phyloP scores from a whole-genome alignment of 2,329 filamentous ascomycete species.

The Xylaria sp. region DNA sequence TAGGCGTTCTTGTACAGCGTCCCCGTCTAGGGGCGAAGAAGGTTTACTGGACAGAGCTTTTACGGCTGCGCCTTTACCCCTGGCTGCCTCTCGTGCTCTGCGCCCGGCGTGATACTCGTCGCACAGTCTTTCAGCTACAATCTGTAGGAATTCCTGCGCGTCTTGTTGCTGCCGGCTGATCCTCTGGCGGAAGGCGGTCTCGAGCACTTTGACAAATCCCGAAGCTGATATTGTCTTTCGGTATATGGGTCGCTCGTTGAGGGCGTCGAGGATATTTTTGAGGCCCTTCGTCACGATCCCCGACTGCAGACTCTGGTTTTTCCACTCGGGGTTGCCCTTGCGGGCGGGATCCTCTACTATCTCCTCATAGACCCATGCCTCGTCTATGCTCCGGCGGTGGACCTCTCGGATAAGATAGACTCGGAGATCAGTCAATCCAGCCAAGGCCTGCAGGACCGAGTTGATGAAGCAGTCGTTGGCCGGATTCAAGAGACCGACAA shows the following conservation, averaged over 20 bases:
- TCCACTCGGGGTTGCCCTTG: conserved; percentile 62
- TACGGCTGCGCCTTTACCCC: conserved; percentile 46
- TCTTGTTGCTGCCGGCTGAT: conserved; percentile 97
- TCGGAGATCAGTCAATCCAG: conserved; percentile 87
- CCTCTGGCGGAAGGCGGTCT: conserved; percentile 86
- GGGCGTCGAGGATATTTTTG: conserved; percentile 89
- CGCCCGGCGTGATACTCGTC: conserved; percentile 93
- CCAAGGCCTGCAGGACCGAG: conserved; percentile 91
- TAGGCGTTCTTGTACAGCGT: conserved; percentile 49
- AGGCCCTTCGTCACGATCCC: conserved; percentile 86
- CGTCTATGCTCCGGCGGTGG: conserved; percentile 84
- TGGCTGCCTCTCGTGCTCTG: conserved; percentile 73
- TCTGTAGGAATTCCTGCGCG: conserved; percentile 95
- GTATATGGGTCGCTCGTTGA: conserved; percentile 94
- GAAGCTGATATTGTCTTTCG: conserved; percentile 92
- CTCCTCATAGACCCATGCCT: conserved; percentile 77
- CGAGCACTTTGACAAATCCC: conserved; percentile 84
- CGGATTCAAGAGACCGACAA: conserved; percentile 88
- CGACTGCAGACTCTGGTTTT: conserved; percentile 75
- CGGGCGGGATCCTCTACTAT: conserved; percentile 61
- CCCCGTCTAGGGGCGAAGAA: conserved; percentile 44
- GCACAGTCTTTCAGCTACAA: conserved; percentile 89
- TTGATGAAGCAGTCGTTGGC: conserved; percentile 99
- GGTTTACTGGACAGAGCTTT: conserved; percentile 27
- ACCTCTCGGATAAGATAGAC: conserved; percentile 93